These are phyloP conservation scores for Sporothrix humicola DNA, from an alignment of 2,329 filamentous ascomycete species.

Conservation along the genomic window DNA sequence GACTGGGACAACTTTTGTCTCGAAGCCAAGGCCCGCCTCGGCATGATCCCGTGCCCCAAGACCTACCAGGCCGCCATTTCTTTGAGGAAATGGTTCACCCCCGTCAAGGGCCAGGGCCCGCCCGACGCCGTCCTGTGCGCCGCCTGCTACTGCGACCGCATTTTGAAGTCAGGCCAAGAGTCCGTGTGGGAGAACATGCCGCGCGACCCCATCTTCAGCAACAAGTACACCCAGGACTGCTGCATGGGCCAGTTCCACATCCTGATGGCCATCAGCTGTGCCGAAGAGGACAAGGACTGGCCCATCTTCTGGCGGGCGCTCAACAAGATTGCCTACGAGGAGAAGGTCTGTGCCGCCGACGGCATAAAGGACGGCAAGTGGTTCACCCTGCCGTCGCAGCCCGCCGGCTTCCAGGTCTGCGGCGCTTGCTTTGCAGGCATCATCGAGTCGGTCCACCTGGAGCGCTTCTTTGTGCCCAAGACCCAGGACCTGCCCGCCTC, in stretches of 20 bases:
- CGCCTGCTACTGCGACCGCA: conserved; percentile 49
- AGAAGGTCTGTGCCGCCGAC: conserved; percentile 43
- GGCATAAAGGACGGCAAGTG: conserved; percentile 45
- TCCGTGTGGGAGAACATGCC: conserved; percentile 36
- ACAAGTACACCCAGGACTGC: conserved; percentile 37
- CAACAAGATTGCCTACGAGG: conserved; percentile 39
- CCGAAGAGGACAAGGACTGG: conserved; percentile 43
- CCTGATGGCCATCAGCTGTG: conserved; percentile 43
- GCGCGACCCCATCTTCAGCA: conserved; percentile 37
- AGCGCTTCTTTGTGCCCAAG: conserved; percentile 43
- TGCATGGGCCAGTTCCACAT: conserved; percentile 42
- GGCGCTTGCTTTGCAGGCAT: conserved; percentile 46
- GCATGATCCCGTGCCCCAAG: conserved; percentile 30
- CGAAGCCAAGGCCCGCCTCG: conserved; percentile 40
- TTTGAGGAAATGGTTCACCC: conserved; percentile 45
- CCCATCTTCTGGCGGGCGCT: conserved; percentile 46
- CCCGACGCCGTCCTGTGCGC: conserved; percentile 45
- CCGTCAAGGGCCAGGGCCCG: conserved; percentile 40
- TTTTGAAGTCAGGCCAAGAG: conserved; percentile 41
- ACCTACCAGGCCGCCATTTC: too few species aligned
- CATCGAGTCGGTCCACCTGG: conserved; percentile 43
- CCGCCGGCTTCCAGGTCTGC: conserved; percentile 47
- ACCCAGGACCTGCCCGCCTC: conserved; percentile 31
- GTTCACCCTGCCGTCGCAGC: conserved; percentile 46
- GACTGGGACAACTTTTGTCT: conserved; percentile 47